A percentile compares a stretch with the other conserved stretches of the same genome.
These are phyloP conservation scores for Trichoderma asperellum DNA, from an alignment of 2,329 filamentous ascomycete species.

Conservation along the genomic window DNA sequence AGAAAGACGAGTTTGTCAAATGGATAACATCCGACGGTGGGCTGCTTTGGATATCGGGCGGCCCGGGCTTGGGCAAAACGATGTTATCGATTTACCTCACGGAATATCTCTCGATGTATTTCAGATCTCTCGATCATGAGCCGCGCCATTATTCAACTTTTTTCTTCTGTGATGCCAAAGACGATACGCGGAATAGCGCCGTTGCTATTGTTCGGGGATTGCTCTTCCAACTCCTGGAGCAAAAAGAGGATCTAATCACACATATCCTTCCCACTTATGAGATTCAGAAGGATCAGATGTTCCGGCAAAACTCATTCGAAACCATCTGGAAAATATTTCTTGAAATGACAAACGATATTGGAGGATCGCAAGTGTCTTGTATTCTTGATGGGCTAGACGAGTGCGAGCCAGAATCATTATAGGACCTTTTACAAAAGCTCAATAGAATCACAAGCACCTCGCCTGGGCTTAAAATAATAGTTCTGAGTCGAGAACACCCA, in stretches of 20 bases:
- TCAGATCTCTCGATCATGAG: background rate
- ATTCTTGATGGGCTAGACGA: background rate
- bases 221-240: background rate
- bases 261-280: background rate
- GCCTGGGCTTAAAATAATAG: background rate
- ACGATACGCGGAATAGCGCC: background rate
- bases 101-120: background rate
- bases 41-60: conserved; percentile 21
- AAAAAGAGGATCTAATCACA: background rate
- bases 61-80: conserved; percentile 13
- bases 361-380: background rate
- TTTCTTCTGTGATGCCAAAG: background rate
- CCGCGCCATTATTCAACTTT: background rate
- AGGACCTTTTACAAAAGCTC: background rate
- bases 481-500: background rate
- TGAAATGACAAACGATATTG: background rate
- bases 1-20: background rate
- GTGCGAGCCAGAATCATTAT: background rate
- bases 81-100: conserved; percentile 12
- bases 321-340: background rate
- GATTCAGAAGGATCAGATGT: background rate
- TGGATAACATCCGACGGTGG: background rate
- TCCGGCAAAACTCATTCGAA: background rate
- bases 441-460: background rate
- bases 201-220: background rate